These are phyloP conservation scores for Penicillium fimorum DNA, from an alignment of 495 filamentous ascomycete genomes.

Conservation along the genomic window DNA sequence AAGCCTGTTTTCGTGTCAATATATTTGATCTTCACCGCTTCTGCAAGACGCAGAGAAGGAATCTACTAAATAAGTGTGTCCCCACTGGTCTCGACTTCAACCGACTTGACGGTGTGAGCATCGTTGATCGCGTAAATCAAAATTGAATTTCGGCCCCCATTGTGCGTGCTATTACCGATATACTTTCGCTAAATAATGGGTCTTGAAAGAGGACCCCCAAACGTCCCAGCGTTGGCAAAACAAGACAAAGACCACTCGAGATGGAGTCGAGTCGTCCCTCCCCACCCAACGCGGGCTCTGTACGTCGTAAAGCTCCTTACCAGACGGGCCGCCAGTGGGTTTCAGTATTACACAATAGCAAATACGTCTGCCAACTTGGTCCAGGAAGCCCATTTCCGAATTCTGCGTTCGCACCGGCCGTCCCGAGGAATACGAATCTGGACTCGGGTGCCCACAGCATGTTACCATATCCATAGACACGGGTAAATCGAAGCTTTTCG, in stretches of 20 bases:
- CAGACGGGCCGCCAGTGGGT: slow-evolving; percentile 6
- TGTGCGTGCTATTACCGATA: slow-evolving; percentile 29
- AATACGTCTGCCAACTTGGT: slow-evolving; percentile 17
- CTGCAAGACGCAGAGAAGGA: slow-evolving; percentile 6
- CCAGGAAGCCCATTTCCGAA: slow-evolving; percentile 4
- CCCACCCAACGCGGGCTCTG: slow-evolving; percentile 15
- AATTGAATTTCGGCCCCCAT: slow-evolving; percentile 11
- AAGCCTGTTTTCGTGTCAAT: slow-evolving; percentile 11
- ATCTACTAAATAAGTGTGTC: slow-evolving; percentile 1
- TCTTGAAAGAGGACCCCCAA: slow-evolving; percentile 13
- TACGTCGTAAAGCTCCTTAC: slow-evolving; percentile 9
- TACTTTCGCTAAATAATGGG: slow-evolving; percentile 32
- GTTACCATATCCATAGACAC: slow-evolving; percentile 6
- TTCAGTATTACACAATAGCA: slow-evolving; percentile 5
- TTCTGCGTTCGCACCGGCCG: slow-evolving; percentile 9
- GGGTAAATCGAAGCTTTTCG: slow-evolving; percentile 5
- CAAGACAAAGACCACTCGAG: slow-evolving; percentile 12
- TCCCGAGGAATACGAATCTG: slow-evolving; percentile 14
- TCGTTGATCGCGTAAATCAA: slow-evolving; percentile 2
- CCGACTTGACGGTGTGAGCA: slow-evolving; percentile 4
- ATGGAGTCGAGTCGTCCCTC: not conserved
- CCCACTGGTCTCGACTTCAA: slow-evolving; percentile 10
- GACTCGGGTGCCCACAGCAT: slow-evolving; percentile 8
- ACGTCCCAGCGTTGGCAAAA: slow-evolving; percentile 18
- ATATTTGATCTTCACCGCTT: slow-evolving; percentile 21